phyloP scores from a whole-genome alignment of 2,329 filamentous ascomycete species.

The Colletotrichum caudatum region DNA sequence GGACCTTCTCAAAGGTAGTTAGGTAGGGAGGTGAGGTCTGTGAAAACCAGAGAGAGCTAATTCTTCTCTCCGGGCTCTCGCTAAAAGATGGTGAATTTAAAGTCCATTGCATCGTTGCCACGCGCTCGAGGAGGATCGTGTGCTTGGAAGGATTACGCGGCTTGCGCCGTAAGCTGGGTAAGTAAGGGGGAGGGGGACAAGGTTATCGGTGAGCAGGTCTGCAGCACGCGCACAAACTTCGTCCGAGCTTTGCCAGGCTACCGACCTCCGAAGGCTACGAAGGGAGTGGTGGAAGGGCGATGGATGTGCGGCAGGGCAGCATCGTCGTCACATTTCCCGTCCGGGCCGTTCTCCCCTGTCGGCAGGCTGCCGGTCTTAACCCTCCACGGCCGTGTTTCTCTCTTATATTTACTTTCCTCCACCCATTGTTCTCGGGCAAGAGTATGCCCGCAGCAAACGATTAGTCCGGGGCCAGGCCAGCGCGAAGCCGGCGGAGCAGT shows the following conservation, averaged over 20 bases:
- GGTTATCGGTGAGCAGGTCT: not conserved
- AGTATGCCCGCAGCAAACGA: not conserved
- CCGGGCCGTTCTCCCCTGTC: slow-evolving; percentile 38
- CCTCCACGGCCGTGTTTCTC: slow-evolving; percentile 11
- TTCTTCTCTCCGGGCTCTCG: not conserved
- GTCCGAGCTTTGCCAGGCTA: slow-evolving; percentile 15
- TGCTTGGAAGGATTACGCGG: not conserved
- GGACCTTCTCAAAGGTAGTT: not conserved
- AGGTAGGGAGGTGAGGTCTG: slow-evolving; percentile 2
- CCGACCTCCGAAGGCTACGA: slow-evolving; percentile 19
- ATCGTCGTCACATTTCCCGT: slow-evolving; percentile 5
- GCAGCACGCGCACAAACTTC: slow-evolving; percentile 5
- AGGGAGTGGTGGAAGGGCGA: slow-evolving; percentile 27
- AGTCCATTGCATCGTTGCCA: slow-evolving; percentile 27
- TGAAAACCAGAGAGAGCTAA: slow-evolving; percentile 23
- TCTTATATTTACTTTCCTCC: not conserved
- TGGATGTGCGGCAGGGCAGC: slow-evolving; percentile 1
- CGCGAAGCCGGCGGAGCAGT: slow-evolving; percentile 18
- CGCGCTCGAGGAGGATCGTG: slow-evolving; percentile 7
- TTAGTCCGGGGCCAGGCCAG: not conserved
- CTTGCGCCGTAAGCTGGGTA: too few species aligned
- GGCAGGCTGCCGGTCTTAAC: slow-evolving; percentile 36
- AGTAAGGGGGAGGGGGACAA: not conserved
- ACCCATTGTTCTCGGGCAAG: not conserved
- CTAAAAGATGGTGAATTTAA: slow-evolving; percentile 20